Conservation (phyloP, 208 protist genomes). For the Leishmania braziliensis region DNA sequence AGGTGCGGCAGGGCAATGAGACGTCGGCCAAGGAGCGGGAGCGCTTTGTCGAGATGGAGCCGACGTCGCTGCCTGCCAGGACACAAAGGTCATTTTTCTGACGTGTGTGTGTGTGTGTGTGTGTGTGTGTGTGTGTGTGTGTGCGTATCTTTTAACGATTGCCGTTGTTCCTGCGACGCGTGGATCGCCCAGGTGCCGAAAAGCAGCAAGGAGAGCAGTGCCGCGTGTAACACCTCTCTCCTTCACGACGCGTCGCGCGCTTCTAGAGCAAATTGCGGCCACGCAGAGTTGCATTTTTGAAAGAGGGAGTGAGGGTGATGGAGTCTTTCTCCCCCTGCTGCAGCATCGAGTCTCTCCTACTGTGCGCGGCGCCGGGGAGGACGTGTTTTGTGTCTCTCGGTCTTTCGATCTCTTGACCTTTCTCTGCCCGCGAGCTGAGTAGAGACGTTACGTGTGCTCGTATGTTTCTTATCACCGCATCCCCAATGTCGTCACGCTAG, state of each 20-base stretch:
- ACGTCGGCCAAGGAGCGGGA: slow-evolving; percentile 20
- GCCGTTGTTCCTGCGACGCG: not conserved
- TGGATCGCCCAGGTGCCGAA: not conserved
- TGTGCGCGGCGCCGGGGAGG: no score
- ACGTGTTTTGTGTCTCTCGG: not conserved
- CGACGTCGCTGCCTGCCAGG: slow-evolving; percentile 26
- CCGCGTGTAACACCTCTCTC: not conserved
- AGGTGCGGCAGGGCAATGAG: slow-evolving; percentile 12
- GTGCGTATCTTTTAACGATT: not conserved
- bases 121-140: no score
- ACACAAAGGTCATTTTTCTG: slow-evolving; percentile 34
- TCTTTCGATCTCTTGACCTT: not conserved
- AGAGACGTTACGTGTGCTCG: slow-evolving; percentile 11
- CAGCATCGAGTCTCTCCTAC: not conserved
- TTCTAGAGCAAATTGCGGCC: not conserved
- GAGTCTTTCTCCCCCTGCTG: not conserved
- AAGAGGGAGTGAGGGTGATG: not conserved
- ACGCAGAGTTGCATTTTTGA: not conserved
- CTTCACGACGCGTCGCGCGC: not conserved
- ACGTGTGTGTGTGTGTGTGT: no score
- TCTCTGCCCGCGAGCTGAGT: not conserved
- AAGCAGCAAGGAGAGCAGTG: not conserved
- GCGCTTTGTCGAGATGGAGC: slow-evolving; percentile 31
- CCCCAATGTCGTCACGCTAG: not conserved
- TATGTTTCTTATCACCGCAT: not conserved